Evolutionary conservation across 176 grass and related monocot species (phyloP), one percentile per base, ranked within the genome.

Genomic region (Carex kokanica): DNA sequence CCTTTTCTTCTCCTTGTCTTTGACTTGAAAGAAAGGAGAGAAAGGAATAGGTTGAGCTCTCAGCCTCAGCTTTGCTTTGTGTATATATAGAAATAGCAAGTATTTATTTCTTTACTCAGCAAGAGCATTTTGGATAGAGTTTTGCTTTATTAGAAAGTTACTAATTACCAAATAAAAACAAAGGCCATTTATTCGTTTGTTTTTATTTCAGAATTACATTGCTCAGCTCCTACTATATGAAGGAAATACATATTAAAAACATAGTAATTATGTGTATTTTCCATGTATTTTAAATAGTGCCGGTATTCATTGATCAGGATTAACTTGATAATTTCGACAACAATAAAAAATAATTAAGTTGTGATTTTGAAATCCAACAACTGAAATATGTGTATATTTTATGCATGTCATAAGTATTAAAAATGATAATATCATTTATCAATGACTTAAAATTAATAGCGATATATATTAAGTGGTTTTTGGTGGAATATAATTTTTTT

Each of bases 41-140:
- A 81, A 84, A 74, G 45, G 86, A 17, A 75, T 83, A 81, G 85
- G 89, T 73, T 85, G 87, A 87, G 77, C 56, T 61, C 47, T 79
- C 84, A 86, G 77, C 60, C 74, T 86, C 84, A 60, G 55, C 31
- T 60, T 24, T 59, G 54, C 13, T 86, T 34, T 66, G 32, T 79
- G 49, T 86, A 78, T 70, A 80, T 86, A 86, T 80, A 80, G 72
- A 86, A 79, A 67, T 86, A 72, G 14, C 13, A 78, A 16, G 49
- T 14, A 77, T 54, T 75, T 83, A 67, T 85, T 27, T 59, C 4
- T 72, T 49, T 78, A 64, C 40, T 52, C 25, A 61, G 78, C 34
- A 64, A n/a, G 56, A 29, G 20, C 9, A 51, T 59, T 62, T 85
- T 74, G 52, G 72, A 85, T 78, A 85, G 74, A 47, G 56, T 20